Conservation (phyloP, 345 rosid species). For the Punica granatum region DNA sequence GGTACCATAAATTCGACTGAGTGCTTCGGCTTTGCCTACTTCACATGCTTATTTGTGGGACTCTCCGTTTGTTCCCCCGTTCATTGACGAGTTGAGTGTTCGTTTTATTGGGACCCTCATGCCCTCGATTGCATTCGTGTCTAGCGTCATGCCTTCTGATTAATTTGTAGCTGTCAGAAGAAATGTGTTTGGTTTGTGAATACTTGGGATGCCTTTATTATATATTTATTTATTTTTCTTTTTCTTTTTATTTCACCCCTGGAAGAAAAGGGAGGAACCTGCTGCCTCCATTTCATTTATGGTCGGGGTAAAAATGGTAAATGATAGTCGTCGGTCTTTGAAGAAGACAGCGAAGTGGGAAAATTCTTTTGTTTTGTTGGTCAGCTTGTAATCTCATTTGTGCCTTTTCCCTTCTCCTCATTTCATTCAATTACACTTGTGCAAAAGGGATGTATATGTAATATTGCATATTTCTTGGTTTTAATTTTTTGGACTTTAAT, state of each 20-base stretch:
- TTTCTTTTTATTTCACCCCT: not conserved
- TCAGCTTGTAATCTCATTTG: slow-evolving; percentile 8
- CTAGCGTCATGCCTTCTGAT: not conserved
- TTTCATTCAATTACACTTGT: slow-evolving; percentile 1
- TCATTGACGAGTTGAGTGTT: not conserved
- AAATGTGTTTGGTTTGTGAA: not conserved
- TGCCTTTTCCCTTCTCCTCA: slow-evolving; percentile 12
- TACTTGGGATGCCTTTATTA: not conserved
- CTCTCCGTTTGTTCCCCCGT: not conserved
- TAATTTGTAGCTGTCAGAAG: slow-evolving; percentile 2
- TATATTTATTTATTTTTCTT: not conserved
- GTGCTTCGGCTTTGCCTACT: not conserved
- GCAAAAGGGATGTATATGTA: slow-evolving; percentile 7
- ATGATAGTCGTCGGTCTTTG: not conserved
- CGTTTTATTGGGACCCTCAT: not conserved
- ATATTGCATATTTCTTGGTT: slow-evolving; percentile 5
- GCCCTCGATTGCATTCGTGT: not conserved
- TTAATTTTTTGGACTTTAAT: not conserved
- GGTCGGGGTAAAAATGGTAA: not conserved
- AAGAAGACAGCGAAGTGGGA: slow-evolving; percentile 1
- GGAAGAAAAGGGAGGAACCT: not conserved
- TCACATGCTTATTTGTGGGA: not conserved
- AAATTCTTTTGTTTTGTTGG: slow-evolving; percentile 12
- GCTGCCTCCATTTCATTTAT: not conserved
- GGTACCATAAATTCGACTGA: slow-evolving; percentile 4